These are phyloP conservation scores for Trichoderma lentiforme DNA, from an alignment of 2,329 filamentous ascomycete species.

Conservation along the genomic window DNA sequence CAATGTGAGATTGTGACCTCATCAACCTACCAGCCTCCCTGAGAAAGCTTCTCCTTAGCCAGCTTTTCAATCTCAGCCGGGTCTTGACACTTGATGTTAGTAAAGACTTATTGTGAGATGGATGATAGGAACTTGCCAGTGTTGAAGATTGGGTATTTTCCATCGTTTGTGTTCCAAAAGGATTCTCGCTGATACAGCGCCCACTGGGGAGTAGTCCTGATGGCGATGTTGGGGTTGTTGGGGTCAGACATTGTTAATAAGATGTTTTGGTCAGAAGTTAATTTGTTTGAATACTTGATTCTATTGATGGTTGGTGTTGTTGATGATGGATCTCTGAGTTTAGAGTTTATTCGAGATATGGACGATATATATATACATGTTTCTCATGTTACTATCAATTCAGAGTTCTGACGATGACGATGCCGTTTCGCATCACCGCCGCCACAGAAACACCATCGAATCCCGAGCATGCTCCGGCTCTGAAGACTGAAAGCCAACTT, in stretches of 20 bases:
- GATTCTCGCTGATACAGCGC: conserved; percentile 13
- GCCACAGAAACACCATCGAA: neutral
- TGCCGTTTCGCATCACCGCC: neutral
- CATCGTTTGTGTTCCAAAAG: conserved; percentile 14
- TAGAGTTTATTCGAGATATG: neutral
- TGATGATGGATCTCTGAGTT: neutral
- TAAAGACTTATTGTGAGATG: too few species aligned
- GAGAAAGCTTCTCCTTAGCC: conserved; percentile 12
- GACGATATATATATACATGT: neutral
- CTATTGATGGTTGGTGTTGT: neutral
- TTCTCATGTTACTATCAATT: neutral
- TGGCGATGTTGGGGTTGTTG: conserved; percentile 15
- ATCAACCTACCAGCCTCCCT: neutral
- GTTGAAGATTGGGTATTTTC: conserved; percentile 1
- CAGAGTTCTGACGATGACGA: neutral
- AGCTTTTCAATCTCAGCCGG: conserved; percentile 10
- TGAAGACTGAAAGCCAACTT: neutral
- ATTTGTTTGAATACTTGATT: neutral
- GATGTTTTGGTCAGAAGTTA: neutral
- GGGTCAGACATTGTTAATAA: conserved; percentile 10
- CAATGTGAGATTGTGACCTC: neutral
- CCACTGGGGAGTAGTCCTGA: conserved; percentile 15
- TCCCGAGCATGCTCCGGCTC: neutral
- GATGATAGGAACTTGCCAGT: neutral
- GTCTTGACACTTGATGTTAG: neutral